phyloP scores from a whole-genome alignment of 2,329 filamentous ascomycete genomes.

The Sporothrix euskadiensis region DNA sequence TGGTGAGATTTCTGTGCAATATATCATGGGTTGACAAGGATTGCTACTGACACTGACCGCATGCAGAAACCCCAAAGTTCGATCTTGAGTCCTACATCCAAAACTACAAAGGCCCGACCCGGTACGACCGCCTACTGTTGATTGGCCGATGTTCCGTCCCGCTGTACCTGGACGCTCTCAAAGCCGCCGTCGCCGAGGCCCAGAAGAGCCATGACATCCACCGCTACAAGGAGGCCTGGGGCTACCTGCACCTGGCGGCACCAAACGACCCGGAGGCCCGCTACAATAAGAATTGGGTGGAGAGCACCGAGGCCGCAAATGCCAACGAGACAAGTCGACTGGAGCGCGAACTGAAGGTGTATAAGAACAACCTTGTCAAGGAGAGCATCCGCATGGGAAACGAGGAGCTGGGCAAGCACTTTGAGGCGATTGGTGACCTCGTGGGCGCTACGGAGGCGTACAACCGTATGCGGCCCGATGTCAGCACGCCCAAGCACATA shows the following conservation, averaged over 20 bases:
- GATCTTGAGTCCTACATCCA: conserved; percentile 88
- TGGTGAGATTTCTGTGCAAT: conserved; percentile 41
- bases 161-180: conserved; percentile 77
- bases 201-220: conserved; percentile 72
- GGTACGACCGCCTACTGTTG: conserved; percentile 75
- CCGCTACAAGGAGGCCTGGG: conserved; percentile 69
- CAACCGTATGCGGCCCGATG: conserved; percentile 84
- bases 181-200: conserved; percentile 72
- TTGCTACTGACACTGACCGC: not conserved
- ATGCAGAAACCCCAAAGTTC: conserved; percentile 74
- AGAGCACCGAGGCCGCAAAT: conserved; percentile 65
- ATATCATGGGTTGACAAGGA: not conserved
- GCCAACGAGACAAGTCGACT: conserved; percentile 71
- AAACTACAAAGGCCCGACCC: conserved; percentile 86
- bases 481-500: conserved; percentile 79
- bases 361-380: conserved; percentile 96
- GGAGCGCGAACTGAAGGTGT: conserved; percentile 81
- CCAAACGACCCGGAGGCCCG: conserved; percentile 68
- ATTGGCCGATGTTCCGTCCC: conserved; percentile 78
- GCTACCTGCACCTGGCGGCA: conserved; percentile 62
- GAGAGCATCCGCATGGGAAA: conserved; percentile 93
- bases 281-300: conserved; percentile 74
- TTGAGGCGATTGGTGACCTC: conserved; percentile 75
- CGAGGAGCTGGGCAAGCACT: conserved; percentile 84
- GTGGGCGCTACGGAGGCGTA: conserved; percentile 74